Base-by-base conservation (phyloP, 2,329 filamentous ascomycete genomes). In the Ceratocystis diversiconidia region DNA sequence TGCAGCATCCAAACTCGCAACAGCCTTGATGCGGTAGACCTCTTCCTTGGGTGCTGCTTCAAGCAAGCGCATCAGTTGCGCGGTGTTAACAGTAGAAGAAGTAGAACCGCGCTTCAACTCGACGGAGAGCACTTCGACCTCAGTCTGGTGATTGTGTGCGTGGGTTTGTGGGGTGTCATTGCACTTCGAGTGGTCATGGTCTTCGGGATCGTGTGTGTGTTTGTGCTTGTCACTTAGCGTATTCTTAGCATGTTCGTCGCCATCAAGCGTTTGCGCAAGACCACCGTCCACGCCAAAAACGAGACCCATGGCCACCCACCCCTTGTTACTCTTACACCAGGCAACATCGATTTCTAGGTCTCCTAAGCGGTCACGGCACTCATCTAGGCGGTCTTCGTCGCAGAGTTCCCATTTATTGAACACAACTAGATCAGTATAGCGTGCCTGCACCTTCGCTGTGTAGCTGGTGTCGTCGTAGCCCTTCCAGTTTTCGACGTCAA, bases 401-500 rank as follows among this genome's bases (percentile, higher is more conserved):
- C 87, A 87, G 5, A 75, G 72, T 76, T 96, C 92, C 89, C 90
- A 95, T 77, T 96, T 96, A 74, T 96, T 96, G 71, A 95, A 87
- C 17, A 96, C 85, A 68, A 96, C 87, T 68, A 96, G 74, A 75
- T 96, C 92, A 10, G 92, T 96, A 74, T 95, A 96, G 69, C 84
- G 80, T 3, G 91, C 92, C 79, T 96, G 92, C 70, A 96, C 79
- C 72, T 88, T 86, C 5, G 92, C 92, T 66, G 92, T 96, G 72
- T 89, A 92, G 67, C 86, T 90, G 28, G 89, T 95, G 74, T 95
- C 91, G 71, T 94, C 90, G 72, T 96, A 96, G 0, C 92, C 92
- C 71, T 85, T 79, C 91, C 91, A 96, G 73, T 96, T 96, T 81
- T 96, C 92, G 10, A 95, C 91, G 72, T 96, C 92, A 67, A 96